These are phyloP conservation scores for Acorus gramineus DNA, from an alignment of 106 monocot species.

Conservation along the genomic window DNA sequence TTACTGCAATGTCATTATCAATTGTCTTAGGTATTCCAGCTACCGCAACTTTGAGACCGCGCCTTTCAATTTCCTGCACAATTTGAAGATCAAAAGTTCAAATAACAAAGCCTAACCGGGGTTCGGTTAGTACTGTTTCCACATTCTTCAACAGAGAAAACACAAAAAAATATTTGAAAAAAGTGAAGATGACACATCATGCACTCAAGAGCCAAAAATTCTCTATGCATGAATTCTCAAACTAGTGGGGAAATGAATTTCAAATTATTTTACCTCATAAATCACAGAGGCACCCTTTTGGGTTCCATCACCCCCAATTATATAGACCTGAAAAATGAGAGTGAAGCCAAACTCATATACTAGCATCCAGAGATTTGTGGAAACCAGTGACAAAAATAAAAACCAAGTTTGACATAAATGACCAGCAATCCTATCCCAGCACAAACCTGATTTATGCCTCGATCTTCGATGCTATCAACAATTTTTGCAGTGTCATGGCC, in stretches of 20 bases:
- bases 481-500: conserved; percentile 86
- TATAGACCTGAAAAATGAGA: conserved; percentile 52
- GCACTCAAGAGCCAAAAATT: too few species aligned
- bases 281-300: conserved; percentile 89
- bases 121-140: too few species aligned
- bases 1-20: conserved; percentile 4
- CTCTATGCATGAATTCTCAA: too few species aligned
- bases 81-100: too few species aligned
- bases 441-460: conserved; percentile 81
- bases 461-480: conserved; percentile 75
- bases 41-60: too few species aligned
- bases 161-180: too few species aligned
- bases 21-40: neutral
- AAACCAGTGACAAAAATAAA: neutral
- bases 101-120: too few species aligned
- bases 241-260: too few species aligned
- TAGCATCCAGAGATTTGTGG: neutral
- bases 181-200: too few species aligned
- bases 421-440: neutral
- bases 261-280: conserved; percentile 53
- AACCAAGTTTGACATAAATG: neutral
- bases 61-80: too few species aligned
- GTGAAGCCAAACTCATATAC: neutral
- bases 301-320: conserved; percentile 95
- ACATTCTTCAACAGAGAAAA: too few species aligned